Evolutionary conservation across 768 basidiomycete genomes (phyloP), one percentile per base, ranked within the genome.

Genomic region (Leccinum broughii): DNA sequence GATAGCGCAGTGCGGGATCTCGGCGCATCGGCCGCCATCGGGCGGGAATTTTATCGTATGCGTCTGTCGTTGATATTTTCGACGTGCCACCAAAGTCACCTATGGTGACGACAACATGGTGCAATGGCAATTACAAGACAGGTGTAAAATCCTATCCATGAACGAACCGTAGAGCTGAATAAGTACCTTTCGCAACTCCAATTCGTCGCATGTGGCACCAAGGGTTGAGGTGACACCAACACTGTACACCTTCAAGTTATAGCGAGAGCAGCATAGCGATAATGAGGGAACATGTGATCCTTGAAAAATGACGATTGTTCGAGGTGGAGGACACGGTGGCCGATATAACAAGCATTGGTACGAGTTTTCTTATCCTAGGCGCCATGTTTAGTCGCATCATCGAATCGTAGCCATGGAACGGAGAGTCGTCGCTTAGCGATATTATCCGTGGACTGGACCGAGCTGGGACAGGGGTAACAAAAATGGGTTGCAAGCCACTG

Each of bases 361-460:
- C 93, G 93, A 57, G 93, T 86, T 57, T 92, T 88, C 77, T 95
- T 95, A 72, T 83, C 85, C 76, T 95, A 93, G 56, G 95, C 88
- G 44, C 90, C 90, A 46, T 81, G 80, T 66, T 91, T 84, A 64
- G 92, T 89, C 88, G 90, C 89, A 85, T 86, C 57, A 10, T 22
- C n/a, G 6, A 6, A 44, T 60, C n/a, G 13, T 11, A 54, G 8
- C 11, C 10, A 46, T 22, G 22, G 34, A 8, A 8, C 6, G 3
- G 17, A 41, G 1, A 37, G 8, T 9, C 9, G 3, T 11, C 5
- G 6, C 24, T 4, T 39, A 22, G 32, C 77, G 63, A 13, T 32
- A 13, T 49, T 64, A 84, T 83, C 93, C 90, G 71, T 94, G 92
- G 6, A 88, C 89, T 26, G 88, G 89, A 26, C 87, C 7, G 39